phyloP scores from a whole-genome alignment of 371 early-diverging fungal genomes.

The Conidiobolus incongruus region DNA sequence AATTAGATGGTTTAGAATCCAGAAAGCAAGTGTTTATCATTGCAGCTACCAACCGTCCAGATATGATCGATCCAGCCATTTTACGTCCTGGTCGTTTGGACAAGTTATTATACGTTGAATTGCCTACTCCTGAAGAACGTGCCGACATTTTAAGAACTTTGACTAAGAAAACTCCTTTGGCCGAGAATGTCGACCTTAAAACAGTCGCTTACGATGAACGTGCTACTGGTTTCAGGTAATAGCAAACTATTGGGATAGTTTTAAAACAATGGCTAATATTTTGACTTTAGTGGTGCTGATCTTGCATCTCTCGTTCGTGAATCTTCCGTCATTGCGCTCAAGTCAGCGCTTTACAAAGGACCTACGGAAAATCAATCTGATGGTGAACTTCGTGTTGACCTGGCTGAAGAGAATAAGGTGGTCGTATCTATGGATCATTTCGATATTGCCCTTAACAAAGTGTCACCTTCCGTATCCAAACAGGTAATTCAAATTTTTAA shows the following conservation, averaged over 20 bases:
- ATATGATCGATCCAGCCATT: slow-evolving; percentile 97
- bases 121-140: slow-evolving; percentile 72
- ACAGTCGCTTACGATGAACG: slow-evolving; percentile 43
- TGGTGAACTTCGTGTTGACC: slow-evolving; percentile 5
- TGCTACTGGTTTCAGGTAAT: slow-evolving; percentile 42
- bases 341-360: slow-evolving; percentile 23
- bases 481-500: slow-evolving; percentile 11
- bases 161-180: slow-evolving; percentile 60
- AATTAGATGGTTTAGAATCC: slow-evolving; percentile 92
- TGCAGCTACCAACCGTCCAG: slow-evolving; percentile 98
- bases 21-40: slow-evolving; percentile 85
- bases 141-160: slow-evolving; percentile 71
- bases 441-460: slow-evolving; percentile 51
- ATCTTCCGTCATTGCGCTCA: slow-evolving; percentile 65
- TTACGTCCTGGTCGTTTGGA: slow-evolving; percentile 98
- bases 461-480: slow-evolving; percentile 61
- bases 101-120: slow-evolving; percentile 87
- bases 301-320: slow-evolving; percentile 77
- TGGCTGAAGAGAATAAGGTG: slow-evolving; percentile 25
- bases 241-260: background rate
- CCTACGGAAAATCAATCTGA: slow-evolving; percentile 6
- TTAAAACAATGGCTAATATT: background rate
- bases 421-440: slow-evolving; percentile 31
- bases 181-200: slow-evolving; percentile 34
- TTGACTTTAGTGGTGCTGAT: slow-evolving; percentile 73